Base-by-base conservation (phyloP, 2,329 filamentous ascomycete species). In the Lachnellula cervina region DNA sequence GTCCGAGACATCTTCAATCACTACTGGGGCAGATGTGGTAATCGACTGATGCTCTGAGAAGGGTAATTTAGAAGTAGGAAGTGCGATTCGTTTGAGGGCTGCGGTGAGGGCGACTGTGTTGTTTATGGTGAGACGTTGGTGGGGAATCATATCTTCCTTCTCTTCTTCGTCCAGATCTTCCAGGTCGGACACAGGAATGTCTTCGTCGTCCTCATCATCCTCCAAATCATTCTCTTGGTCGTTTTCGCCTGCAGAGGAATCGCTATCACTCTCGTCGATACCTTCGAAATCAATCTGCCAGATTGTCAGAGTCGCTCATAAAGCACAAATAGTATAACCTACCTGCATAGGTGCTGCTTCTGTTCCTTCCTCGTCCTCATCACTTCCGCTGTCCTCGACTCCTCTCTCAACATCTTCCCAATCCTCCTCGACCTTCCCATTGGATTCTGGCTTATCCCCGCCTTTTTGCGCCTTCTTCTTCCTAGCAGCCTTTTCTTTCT, bases 121-220 rank as follows among this genome's bases (percentile, higher is more conserved):
- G 81, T 99, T 97, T 77, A 97, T 97, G 52, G 92, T 97, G 63
- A 97, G 86, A 66, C 91, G 89, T 71, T 94, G 90, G 75, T 96
- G 89, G 16, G 91, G 90, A 59, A 96, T 84, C 42, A 96, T 82
- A 69, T 96, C 92, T 73, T 89, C 89, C 66, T 84, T 87, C 66
- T 95, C 91, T 61, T 89, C 88, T 19, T 89, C 90, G 52, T 88
- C 76, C 28, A 85, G 75, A 51, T 89, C 89, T 66, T 89, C 88
- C 51, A 94, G 85, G 66, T 97, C 92, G 34, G 90, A 96, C 61
- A 96, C 82, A 4, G 92, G 87, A 45, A 97, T 91, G 62, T 95
- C 91, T 63, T 94, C 90, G 45, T 93, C 89, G 4, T 91, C 88
- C 21, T 88, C 87, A 0, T 87, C 84, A 0, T 84, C 82, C 69